These are phyloP conservation scores for Yamadazyma oceani DNA, from an alignment of 1,139 yeast genomes.

Conservation along the genomic window DNA sequence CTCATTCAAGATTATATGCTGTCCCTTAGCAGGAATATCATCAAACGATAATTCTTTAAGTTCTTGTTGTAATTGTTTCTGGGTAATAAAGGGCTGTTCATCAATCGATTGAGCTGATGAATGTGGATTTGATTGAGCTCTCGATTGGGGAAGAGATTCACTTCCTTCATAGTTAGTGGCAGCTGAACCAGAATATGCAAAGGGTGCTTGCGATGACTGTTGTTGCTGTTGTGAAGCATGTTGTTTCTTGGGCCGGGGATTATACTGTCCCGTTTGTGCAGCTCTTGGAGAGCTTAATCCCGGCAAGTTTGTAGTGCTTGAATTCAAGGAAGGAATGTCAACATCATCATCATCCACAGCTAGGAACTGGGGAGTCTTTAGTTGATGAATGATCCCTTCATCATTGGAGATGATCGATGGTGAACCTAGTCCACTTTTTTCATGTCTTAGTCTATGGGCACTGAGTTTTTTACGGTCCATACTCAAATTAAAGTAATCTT, in stretches of 20 bases:
- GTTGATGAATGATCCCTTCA: constrained; percentile 38
- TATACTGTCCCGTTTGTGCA: neutral
- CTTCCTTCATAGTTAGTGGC: too few relatives aligned
- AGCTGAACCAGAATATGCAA: too few relatives aligned
- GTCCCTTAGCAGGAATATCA: constrained; percentile 87
- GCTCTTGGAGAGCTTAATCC: constrained; percentile 7
- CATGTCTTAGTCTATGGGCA: constrained; percentile 7
- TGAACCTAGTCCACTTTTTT: constrained; percentile 17
- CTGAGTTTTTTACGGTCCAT: constrained; percentile 11
- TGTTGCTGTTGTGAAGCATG: constrained; percentile 3
- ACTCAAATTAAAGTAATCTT: constrained; percentile 17
- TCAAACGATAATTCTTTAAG: constrained; percentile 59
- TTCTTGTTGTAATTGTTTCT: constrained; percentile 40
- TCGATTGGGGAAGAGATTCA: neutral
- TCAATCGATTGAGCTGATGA: constrained; percentile 1
- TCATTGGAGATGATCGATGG: constrained; percentile 41
- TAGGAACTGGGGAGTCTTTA: constrained; percentile 37
- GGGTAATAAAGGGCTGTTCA: constrained; percentile 23
- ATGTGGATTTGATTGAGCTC: neutral
- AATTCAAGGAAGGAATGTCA: constrained; percentile 17
- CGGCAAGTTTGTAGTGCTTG: constrained; percentile 13
- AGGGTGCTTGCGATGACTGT: too few relatives aligned
- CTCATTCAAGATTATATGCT: constrained; percentile 84
- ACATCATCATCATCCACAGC: constrained; percentile 29
- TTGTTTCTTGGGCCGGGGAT: constrained; percentile 4